Evolutionary conservation across 2,329 filamentous ascomycete species (phyloP), one percentile per base, ranked within the genome.

Genomic region (Cadophora malorum): DNA sequence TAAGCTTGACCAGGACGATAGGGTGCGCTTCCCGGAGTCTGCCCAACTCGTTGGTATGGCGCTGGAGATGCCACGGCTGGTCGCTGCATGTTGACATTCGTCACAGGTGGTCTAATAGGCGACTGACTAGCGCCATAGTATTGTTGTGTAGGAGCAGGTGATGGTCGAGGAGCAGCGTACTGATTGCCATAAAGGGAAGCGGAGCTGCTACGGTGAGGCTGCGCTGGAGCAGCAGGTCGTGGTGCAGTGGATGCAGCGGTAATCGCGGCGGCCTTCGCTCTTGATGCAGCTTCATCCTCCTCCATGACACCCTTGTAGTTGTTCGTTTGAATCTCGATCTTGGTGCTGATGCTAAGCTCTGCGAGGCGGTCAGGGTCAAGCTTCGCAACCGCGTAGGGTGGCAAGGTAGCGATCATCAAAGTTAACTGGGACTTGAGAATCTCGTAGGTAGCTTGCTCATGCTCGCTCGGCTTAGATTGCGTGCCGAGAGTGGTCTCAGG

Each of bases 401-500:
- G 85, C 12, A 88, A 78, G 63, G 80, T 80, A 21, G 83, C 78
- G 21, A 87, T 81, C 76, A 87, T 80, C 64, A 86, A 75, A 0
- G 81, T 80, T 31, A 88, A 76, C 69, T 86, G 84, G 9, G 81
- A 81, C 66, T 83, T 85, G 50, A 87, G 78, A 41, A 83, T 82
- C 65, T 83, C 79, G 70, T 87, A 87, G 0, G 83, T 82, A 33
- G 83, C 81, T 50, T 84, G 76, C 69, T 88, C 85, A 41, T 84
- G 80, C 19, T 83, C 80, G 2, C 89, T 88, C 9, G 92, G 91
- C 62, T 89, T 88, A 4, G 88, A 86, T 1, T 87, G 85, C 7
- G 85, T 89, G 28, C 90, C 88, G 4, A 81, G 78, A 59, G 82
- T 74, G 5, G 80, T 80, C 58, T 90, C 88, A 12, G 88, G 84